phyloP scores from a whole-genome alignment of 192 early-diverging fungal species.

The Entomortierella beljakovae region DNA sequence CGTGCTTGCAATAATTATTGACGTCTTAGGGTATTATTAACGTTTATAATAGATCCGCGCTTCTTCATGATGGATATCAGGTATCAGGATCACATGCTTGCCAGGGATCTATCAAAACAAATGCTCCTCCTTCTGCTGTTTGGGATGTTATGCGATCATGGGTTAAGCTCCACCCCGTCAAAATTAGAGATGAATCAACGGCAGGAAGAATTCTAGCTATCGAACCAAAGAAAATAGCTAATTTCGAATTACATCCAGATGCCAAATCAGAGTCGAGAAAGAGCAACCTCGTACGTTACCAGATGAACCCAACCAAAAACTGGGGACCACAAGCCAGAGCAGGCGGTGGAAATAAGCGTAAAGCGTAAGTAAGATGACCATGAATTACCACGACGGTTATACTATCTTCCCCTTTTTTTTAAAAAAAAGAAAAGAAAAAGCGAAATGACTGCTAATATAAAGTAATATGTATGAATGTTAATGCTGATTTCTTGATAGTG shows the following conservation, averaged over 20 bases:
- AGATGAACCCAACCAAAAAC: conserved; percentile 93
- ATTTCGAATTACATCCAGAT: conserved; percentile 81
- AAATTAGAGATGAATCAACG: conserved; percentile 74
- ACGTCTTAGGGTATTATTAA: neutral
- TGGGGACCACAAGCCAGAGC: conserved; percentile 97
- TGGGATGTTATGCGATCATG: conserved; percentile 94
- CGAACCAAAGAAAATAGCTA: conserved; percentile 65
- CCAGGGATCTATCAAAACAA: conserved; percentile 89
- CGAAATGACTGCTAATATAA: too few relatives aligned
- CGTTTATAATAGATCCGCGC: conserved; percentile 75
- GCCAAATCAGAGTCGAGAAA: conserved; percentile 81
- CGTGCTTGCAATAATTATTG: neutral
- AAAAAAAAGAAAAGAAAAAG: too few relatives aligned
- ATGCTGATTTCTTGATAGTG: neutral
- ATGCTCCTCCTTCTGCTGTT: conserved; percentile 84
- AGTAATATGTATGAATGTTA: neutral
- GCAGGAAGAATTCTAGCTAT: conserved; percentile 74
- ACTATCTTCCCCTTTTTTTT: neutral
- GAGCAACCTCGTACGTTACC: conserved; percentile 90
- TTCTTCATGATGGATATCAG: conserved; percentile 91
- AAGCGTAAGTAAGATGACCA: conserved; percentile 40
- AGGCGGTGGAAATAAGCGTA: conserved; percentile 60
- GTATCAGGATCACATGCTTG: conserved; percentile 89
- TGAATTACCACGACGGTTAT: neutral
- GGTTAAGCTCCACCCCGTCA: conserved; percentile 78